Base-by-base conservation (phyloP, 2,329 filamentous ascomycete genomes). In the Epichloe elymi region DNA sequence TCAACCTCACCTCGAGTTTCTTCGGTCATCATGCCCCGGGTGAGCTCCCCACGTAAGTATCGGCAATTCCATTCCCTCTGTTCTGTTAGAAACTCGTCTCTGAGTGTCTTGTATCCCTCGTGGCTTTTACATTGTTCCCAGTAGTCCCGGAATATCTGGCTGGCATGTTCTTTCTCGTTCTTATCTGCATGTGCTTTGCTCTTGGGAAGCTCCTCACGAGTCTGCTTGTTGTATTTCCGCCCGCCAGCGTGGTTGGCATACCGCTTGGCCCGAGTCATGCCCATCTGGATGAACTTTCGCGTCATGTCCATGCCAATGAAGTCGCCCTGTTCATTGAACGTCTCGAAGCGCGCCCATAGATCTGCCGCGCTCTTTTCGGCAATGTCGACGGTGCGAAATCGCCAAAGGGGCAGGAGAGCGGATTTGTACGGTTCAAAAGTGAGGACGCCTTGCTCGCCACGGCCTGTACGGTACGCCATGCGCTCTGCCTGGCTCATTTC, bases 301-400 rank as follows among this genome's bases (percentile, higher is more conserved):
- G 37, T n/a, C 46, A 40, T 48, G 37, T 40, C 37, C 46, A 41
- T 48, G 46, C 46, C 46, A 12, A 48, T 26, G 33, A 48, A 48
- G 17, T 48, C 46, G 14, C 46, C 46, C 36, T 48, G 19, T 8
- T 40, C 17, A 20, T 40, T 14, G 30, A 40, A 48, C 11, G 14
- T 8, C 46, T 40, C 46, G 37, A 48, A 48, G 19, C 46, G 36
- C 36, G 15, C 33, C 46, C 46, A 40, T 14, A 48, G 46, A 30
- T 40, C 23, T 7, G 36, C 46, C 5, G 46, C 36, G 37, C 46
- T 48, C 37, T 39, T 26, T 3, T 8, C 8, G n/a, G 46, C 46
- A 15, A 40, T 8, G 36, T 19, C 19, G 14, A 4, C 19, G 36
- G 46, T 48, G 20, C 35, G 46, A 19, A 48, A 40, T 5, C 35